A percentile compares a stretch with the other conserved stretches of the same genome.
phyloP scores from a whole-genome alignment of 2,329 filamentous ascomycete species.

The Talaromyces sp. region DNA sequence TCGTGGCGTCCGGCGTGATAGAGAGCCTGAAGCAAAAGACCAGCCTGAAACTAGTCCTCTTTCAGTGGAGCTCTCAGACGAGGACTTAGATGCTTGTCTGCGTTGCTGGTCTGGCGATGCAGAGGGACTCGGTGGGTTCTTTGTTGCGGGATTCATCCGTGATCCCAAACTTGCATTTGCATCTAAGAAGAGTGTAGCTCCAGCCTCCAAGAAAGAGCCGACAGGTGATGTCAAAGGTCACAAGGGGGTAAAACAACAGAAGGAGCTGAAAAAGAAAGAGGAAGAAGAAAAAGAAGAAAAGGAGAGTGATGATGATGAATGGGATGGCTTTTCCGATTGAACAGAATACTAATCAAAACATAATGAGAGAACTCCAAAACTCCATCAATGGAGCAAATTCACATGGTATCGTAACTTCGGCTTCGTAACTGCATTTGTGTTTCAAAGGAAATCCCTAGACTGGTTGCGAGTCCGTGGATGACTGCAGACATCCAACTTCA shows the following conservation, averaged over 20 bases:
- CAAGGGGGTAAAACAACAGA: not conserved
- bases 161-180: slow-evolving; percentile 45
- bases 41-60: slow-evolving; percentile 13
- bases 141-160: slow-evolving; percentile 82
- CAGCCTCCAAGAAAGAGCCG: slow-evolving; percentile 10
- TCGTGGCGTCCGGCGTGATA: slow-evolving; percentile 58
- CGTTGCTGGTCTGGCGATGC: slow-evolving; percentile 79
- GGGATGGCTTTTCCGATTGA: slow-evolving; percentile 49
- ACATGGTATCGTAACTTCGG: not conserved
- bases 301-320: slow-evolving; percentile 43
- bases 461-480: slow-evolving; percentile 69
- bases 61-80: slow-evolving; percentile 46
- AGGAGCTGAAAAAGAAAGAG: not conserved
- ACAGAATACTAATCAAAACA: slow-evolving; percentile 3
- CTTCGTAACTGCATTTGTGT: not conserved
- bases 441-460: slow-evolving; percentile 63
- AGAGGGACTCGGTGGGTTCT: slow-evolving; percentile 90
- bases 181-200: not conserved
- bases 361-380: not conserved
- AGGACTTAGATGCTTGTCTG: slow-evolving; percentile 71
- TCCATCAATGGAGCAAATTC: not conserved
- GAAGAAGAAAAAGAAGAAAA: slow-evolving; percentile 14
- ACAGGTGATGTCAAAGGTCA: not conserved
- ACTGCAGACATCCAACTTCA: slow-evolving; percentile 74
- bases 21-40: slow-evolving; percentile 6